Conservation (phyloP, 2,329 filamentous ascomycete genomes). For the Magnaporthiopsis poae region DNA sequence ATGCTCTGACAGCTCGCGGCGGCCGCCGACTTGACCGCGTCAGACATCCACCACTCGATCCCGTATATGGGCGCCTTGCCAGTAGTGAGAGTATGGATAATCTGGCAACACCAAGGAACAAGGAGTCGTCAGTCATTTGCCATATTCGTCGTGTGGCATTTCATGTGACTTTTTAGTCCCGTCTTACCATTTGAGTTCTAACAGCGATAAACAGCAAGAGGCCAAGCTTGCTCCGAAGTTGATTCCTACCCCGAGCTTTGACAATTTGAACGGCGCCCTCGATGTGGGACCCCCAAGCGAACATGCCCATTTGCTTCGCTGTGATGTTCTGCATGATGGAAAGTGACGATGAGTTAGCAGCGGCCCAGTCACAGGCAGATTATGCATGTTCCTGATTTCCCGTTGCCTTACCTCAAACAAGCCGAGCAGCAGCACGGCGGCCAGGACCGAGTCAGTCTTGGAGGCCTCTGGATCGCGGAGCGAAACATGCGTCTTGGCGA, state of each 20-base stretch:
- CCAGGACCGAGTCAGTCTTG: conserved; percentile 47
- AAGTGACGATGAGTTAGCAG: not conserved
- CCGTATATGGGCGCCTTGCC: conserved; percentile 44
- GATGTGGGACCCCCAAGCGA: conserved; percentile 55
- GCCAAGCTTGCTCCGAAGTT: conserved; percentile 43
- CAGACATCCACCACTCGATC: conserved; percentile 49
- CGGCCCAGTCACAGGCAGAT: not conserved
- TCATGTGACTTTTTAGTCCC: not conserved
- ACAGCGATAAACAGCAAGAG: conserved; percentile 49
- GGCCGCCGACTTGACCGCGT: conserved; percentile 38
- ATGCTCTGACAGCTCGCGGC: conserved; percentile 41
- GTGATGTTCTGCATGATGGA: conserved; percentile 36
- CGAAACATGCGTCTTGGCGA: conserved; percentile 42
- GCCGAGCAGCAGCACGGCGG: conserved; percentile 48
- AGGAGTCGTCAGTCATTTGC: not conserved
- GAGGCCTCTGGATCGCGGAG: conserved; percentile 39
- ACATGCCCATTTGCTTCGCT: conserved; percentile 41
- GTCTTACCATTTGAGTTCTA: conserved; percentile 47
- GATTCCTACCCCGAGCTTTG: conserved; percentile 45
- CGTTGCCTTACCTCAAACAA: conserved; percentile 42
- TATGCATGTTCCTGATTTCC: not conserved
- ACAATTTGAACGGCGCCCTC: conserved; percentile 54
- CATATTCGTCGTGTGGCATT: not conserved
- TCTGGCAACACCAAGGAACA: conserved; percentile 25
- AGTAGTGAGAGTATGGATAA: conserved; percentile 46